Conservation (phyloP, 2,329 filamentous ascomycete species). For the Thermoascus crustaceus region DNA sequence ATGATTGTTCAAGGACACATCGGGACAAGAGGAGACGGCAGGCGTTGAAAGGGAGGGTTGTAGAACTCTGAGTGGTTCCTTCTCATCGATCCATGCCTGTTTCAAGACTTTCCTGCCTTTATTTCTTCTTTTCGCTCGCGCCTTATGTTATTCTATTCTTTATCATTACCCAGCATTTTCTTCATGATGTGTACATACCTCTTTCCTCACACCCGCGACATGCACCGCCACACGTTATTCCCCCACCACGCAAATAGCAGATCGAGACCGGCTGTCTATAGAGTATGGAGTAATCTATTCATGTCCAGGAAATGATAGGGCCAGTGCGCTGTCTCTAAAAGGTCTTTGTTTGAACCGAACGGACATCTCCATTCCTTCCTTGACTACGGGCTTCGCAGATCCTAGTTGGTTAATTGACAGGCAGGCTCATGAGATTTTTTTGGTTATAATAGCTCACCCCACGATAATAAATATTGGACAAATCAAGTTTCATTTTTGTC, state of each 20-base stretch:
- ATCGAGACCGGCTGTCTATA: conserved; percentile 21
- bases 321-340: no score
- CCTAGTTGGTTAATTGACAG: no score
- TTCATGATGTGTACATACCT: conserved; percentile 28
- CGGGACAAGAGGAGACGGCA: neutral
- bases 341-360: no score
- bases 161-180: conserved; percentile 13
- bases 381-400: no score
- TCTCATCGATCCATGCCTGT: neutral
- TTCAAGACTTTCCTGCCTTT: conserved; percentile 7
- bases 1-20: neutral
- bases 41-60: neutral
- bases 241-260: conserved; percentile 19
- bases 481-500: no score
- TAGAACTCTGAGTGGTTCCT: neutral
- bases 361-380: no score
- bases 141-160: conserved; percentile 12
- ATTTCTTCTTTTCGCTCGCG: conserved; percentile 8
- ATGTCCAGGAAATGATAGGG: no score
- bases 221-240: conserved; percentile 11
- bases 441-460: no score
- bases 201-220: conserved; percentile 9
- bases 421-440: no score
- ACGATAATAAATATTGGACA: no score
- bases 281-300: conserved; percentile 22